Conservation (phyloP, 2,329 filamentous ascomycete species). For the Malbranchea zuffiana region DNA sequence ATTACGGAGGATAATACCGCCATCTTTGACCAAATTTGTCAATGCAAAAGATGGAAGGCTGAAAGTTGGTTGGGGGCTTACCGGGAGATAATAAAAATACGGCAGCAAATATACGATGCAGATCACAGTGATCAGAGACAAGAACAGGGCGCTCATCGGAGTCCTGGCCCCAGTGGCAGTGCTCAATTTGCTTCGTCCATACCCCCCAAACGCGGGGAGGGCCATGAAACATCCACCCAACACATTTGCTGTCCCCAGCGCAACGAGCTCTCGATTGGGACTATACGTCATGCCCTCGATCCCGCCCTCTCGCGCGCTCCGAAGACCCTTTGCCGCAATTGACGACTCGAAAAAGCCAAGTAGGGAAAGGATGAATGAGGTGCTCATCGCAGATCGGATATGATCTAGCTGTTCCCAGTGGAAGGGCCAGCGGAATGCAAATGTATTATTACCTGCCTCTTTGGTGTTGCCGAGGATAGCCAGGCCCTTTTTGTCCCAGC, state of each 20-base stretch:
- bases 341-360: slow-evolving; percentile 98
- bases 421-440: slow-evolving; percentile 81
- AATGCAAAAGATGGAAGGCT: not conserved
- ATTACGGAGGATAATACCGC: slow-evolving; percentile 89
- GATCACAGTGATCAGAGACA: slow-evolving; percentile 71
- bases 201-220: slow-evolving; percentile 87
- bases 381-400: slow-evolving; percentile 76
- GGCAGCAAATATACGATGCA: slow-evolving; percentile 74
- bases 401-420: slow-evolving; percentile 64
- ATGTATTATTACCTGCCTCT: slow-evolving; percentile 56
- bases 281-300: slow-evolving; percentile 74
- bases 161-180: slow-evolving; percentile 82
- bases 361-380: slow-evolving; percentile 82
- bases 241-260: slow-evolving; percentile 82
- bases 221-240: slow-evolving; percentile 85
- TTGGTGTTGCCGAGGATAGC: slow-evolving; percentile 75
- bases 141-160: slow-evolving; percentile 82
- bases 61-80: slow-evolving; percentile 36
- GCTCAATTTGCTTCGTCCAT: slow-evolving; percentile 92
- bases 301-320: slow-evolving; percentile 49
- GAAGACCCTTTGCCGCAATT: slow-evolving; percentile 85
- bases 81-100: slow-evolving; percentile 91
- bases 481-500: slow-evolving; percentile 71
- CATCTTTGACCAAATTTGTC: slow-evolving; percentile 56
- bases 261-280: slow-evolving; percentile 85